These are phyloP conservation scores for Cinnamomum chago DNA, from an alignment of 164 flowering plant species.

Conservation along the genomic window DNA sequence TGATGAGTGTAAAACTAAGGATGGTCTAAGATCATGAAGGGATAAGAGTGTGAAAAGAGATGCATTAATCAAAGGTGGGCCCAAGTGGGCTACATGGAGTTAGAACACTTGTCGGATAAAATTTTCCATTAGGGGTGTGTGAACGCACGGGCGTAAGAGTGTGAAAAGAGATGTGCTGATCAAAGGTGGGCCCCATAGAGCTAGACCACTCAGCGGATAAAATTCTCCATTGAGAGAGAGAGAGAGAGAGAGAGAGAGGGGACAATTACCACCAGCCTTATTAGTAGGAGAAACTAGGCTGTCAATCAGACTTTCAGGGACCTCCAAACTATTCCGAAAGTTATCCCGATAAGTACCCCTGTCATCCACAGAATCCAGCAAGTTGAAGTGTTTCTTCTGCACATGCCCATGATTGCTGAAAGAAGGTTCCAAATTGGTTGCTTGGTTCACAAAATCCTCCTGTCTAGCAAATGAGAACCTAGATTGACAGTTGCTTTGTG, in stretches of 20 bases:
- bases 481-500: conserved; percentile 31
- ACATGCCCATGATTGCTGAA: conserved; percentile 10
- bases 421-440: conserved; percentile 19
- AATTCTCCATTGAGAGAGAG: neutral
- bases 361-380: conserved; percentile 20
- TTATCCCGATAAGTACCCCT: conserved; percentile 21
- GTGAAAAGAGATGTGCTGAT: too few species aligned
- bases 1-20: too few species aligned
- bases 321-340: conserved; percentile 20
- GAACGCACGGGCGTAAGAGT: too few species aligned
- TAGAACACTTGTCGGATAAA: too few species aligned
- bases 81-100: too few species aligned
- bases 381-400: conserved; percentile 3
- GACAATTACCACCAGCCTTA: conserved; percentile 26
- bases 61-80: too few species aligned
- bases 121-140: too few species aligned
- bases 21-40: too few species aligned
- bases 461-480: conserved; percentile 53
- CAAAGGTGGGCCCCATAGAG: too few species aligned
- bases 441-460: conserved; percentile 30
- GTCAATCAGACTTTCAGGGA: conserved; percentile 9
- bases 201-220: too few species aligned
- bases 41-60: too few species aligned
- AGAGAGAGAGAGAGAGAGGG: conserved; percentile 5
- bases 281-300: conserved; percentile 22